Base-by-base conservation (phyloP, 441 rosid genomes). In the Pelargonium cotyledonis region DNA sequence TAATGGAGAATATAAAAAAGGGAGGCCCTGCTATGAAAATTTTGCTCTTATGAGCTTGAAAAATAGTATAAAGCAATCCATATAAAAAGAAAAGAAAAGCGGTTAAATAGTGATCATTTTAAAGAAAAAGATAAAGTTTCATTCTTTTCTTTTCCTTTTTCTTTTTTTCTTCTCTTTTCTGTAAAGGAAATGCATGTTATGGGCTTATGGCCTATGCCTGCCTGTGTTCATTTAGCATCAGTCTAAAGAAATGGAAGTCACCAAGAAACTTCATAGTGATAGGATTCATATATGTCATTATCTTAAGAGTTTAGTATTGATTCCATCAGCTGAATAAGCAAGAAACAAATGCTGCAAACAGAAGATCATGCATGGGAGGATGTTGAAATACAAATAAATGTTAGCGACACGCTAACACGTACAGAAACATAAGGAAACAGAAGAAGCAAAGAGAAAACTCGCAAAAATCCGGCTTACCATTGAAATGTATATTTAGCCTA, bases 61-160 rank as follows among this genome's bases (percentile, higher is more conserved):
- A 63, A 21, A 4, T 38, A 40, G 68, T 26, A 55, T 49, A 66
- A 63, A 57, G 46, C 26, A 11, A 21, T 41, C 40, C 75, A 74
- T 16, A 41, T 29, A 57, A 55, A 73, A 73, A 70, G 55, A 51
- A 51, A n/a, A 70, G 68, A 31, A 61, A 68, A 70, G 53, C 5
- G 71, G 29, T 35, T 26, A 49, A 60, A 35, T 65, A 68, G 44
- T n/a, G 63, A 49, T 19, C 23, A 74, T 66, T 21, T 60, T 61
- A 78, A 78, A 78, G 81, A 55, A 75, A 78, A 78, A 78, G 81
- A 47, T 46, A 72, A 69, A 70, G 71, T 69, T 35, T 65, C 43
- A 15, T 53, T 53, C 60, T 15, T 53, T n/a, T 15, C 16, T 53
- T 53, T 53, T 14, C 15, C 18, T 15, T 18, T n/a, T 29, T 68